Base-by-base conservation (phyloP, 768 basidiomycete species). In the Nevesoporus exiguus region DNA sequence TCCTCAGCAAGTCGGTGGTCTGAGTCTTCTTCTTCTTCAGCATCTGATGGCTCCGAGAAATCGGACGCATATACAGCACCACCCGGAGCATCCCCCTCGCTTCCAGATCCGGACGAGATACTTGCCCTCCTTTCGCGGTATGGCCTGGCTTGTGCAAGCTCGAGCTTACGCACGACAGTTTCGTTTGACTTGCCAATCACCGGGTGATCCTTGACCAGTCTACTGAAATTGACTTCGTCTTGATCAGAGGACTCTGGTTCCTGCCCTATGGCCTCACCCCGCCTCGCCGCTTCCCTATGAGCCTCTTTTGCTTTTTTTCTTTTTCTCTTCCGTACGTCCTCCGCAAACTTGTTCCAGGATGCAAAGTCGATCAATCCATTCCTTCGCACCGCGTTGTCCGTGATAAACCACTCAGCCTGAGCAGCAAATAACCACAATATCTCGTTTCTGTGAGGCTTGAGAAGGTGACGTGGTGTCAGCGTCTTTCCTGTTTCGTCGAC, bases 391-490 rank as follows among this genome's bases (percentile, higher is more conserved):
- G 59, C 71, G 31, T 79, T 79, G 47, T 83, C 74, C 11, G 79
- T 76, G 34, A 83, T 63, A 8, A 88, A 59, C 85, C 85, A 88
- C 33, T 77, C 78, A 0, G 77, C 76, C 9, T 86, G 83, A 10
- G 75, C 71, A 11, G 82, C 83, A 55, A 85, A 79, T 2, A 74
- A 54, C 11, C 75, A 73, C 33, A 72, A 63, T n/a, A 86, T 64
- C 61, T 84, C 80, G 31, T 81, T 76, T 27, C 52, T 72, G 42
- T 82, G 74, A 25, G 86, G 66, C 51, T 69, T 75, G 24, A 81
- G 78, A 14, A 77, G 73, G 37, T 74, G 71, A 24, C 79, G 75
- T 14, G 73, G 73, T 31, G 65, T 70, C 3, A 33, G 55, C 2
- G 70, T 67, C 14, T 27, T 57, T 3, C 71, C 69, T 0, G 57